Evolutionary conservation across 805 yeast genomes (phyloP), one percentile per base, ranked within the genome.

Genomic region (Hanseniaspora pseudoguilliermondii): DNA sequence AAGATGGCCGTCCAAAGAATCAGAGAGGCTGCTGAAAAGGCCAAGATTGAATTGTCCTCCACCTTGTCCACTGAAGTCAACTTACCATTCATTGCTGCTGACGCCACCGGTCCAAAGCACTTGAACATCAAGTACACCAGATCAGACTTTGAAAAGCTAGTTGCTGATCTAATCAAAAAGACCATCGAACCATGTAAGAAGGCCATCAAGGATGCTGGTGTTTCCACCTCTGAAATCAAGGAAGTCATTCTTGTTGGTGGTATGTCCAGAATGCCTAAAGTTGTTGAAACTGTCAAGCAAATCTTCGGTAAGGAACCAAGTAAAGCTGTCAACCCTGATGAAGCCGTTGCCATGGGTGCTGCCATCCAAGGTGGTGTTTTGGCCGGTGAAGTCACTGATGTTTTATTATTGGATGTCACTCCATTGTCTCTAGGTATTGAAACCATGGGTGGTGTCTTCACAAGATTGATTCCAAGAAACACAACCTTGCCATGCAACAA

Each of bases 391-490:
- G 95, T 89, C 62, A 86, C 86, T 69, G 95, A 89, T 68, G 95
- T 89, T 62, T 79, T 89, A 61, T 75, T 89, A 63, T 80, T 89
- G 66, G 97, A 89, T 73, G 93, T 86, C 47, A 84, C 93, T 42
- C 93, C 95, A 64, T 75, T 85, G 69, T 84, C 91, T 43, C 68
- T 89, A 62, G 97, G 97, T 84, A 89, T 89, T 70, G 97, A 89
- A 81, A 89, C 97, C 69, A 82, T 89, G 74, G 97, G 97, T 71
- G 97, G 97, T 76, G 96, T 89, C 61, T 89, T 89, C 78, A 90
- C 96, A 58, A 87, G 88, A 60, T 76, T 85, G 66, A 85, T 85
- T 61, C 85, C 91, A 62, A 77, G 93, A 72, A 85, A 89, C 83
- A 89, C 97, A 64, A 89, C 97, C 60, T 88, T 89, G 63, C 97